Evolutionary conservation across 805 yeast species (phyloP), one percentile per base, ranked within the genome.

Genomic region (Kodamaea nitidulidarum): DNA sequence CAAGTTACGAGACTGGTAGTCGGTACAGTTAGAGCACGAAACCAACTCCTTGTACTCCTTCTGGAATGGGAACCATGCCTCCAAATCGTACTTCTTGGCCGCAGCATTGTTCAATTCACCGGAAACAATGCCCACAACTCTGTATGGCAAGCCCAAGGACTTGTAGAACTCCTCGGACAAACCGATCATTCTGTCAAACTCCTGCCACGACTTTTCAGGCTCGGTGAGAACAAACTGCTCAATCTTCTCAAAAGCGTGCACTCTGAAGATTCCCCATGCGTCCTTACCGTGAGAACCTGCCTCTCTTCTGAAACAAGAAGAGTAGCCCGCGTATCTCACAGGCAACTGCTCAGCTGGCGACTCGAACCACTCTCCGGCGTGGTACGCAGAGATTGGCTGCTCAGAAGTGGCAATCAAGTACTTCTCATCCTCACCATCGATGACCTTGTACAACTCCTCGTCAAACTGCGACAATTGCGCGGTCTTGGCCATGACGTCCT

Each of bases 11-110:
- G 98, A 87, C 75, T 93, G 98, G 70, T 93, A 93, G 71, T 93
- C 98, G 44, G 98, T 93, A 80, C 98, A 93, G 78, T 93, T 93
- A 43, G 98, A 91, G 74, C 98, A 91, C 14, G 96, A 88, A 41
- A 93, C 98, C 57, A 93, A 80, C 73, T 93, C 98, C 72, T 93
- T 93, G 75, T 86, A 93, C 71, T 93, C 98, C 65, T 88, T 78
- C 76, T 93, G 98, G 86, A 76, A 93, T 61, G 98, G 98, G 95
- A 93, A 93, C 98, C 98, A 93, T 37, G 98, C 98, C 75, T 93
- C 98, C 61, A 93, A 78, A 73, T 93, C 98, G 73, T 84, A 93
- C 69, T 93, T 93, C 76, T 93, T 93, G 50, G 98, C 98, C 47
- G 98, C 98, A 39, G 98, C 97, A 56, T 93, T 93, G 77, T 93